Conservation (phyloP, 352 stramenopile species). For the Pythium guiyangense region DNA sequence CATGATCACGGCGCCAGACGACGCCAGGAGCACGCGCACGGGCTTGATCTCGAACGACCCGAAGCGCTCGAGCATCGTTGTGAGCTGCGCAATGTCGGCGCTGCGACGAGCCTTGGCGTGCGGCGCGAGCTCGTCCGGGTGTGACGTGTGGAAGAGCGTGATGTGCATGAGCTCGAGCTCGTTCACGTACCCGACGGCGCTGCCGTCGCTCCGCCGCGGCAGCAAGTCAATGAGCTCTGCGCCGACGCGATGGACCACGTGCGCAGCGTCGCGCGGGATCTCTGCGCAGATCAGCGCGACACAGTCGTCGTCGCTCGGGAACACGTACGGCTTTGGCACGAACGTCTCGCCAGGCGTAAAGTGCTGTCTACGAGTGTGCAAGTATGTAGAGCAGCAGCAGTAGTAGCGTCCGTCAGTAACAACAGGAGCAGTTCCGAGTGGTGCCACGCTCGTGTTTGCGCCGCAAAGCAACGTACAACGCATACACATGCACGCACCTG, state of each 20-base stretch:
- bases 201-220: constrained; percentile 22
- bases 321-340: constrained; percentile 41
- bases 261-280: constrained; percentile 30
- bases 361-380: constrained; percentile 17
- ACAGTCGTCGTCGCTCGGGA: constrained; percentile 35
- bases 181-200: constrained; percentile 49
- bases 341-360: constrained; percentile 33
- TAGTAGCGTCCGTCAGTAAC: no score
- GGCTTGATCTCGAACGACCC: constrained; percentile 39
- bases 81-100: constrained; percentile 42
- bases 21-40: constrained; percentile 48
- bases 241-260: constrained; percentile 32
- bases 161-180: constrained; percentile 68
- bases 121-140: constrained; percentile 49
- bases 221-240: constrained; percentile 40
- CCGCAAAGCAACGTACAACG: not conserved
- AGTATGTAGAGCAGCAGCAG: no score
- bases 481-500: constrained; percentile 20
- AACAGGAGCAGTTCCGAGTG: not conserved
- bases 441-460: not conserved
- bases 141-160: constrained; percentile 77
- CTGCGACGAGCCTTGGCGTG: constrained; percentile 26
- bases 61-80: constrained; percentile 29
- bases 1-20: constrained; percentile 64
- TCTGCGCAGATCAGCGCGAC: constrained; percentile 47